Conservation (phyloP, 345 rosid genomes). For the Corchorus olitorius region DNA sequence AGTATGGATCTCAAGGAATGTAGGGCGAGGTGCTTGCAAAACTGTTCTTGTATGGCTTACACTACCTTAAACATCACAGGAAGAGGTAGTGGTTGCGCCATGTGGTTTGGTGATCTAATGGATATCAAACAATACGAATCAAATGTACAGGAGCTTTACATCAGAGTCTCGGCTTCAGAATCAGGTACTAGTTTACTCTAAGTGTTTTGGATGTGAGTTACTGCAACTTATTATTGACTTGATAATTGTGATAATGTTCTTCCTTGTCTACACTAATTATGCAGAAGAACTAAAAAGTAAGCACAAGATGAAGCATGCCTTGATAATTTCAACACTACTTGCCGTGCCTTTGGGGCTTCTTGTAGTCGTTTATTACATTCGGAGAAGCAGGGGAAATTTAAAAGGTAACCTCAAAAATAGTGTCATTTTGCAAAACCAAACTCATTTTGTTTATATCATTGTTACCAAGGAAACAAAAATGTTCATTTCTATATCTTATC, state of each 20-base stretch:
- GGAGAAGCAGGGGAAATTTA: not conserved
- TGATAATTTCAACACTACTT: not conserved
- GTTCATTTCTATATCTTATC: not conserved
- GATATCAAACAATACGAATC: conserved; percentile 7
- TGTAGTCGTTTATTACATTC: not conserved
- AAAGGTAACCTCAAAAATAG: not conserved
- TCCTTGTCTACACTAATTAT: not conserved
- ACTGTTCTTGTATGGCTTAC: conserved; percentile 20
- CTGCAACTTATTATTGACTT: not conserved
- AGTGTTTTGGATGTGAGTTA: too few relatives aligned
- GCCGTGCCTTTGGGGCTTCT: not conserved
- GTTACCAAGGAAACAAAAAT: too few relatives aligned
- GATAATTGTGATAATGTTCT: not conserved
- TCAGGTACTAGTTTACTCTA: not conserved
- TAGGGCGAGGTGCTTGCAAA: not conserved
- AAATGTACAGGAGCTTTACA: not conserved
- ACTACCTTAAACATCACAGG: not conserved
- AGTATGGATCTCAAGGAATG: not conserved
- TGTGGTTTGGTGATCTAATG: conserved; percentile 31
- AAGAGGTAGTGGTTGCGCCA: conserved; percentile 24
- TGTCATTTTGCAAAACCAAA: not conserved
- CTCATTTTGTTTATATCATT: not conserved
- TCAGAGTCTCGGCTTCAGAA: conserved; percentile 23
- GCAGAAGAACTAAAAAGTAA: not conserved
- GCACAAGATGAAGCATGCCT: not conserved